These are phyloP conservation scores for Allium cepa DNA, from an alignment of 106 monocot genomes.

Conservation along the genomic window DNA sequence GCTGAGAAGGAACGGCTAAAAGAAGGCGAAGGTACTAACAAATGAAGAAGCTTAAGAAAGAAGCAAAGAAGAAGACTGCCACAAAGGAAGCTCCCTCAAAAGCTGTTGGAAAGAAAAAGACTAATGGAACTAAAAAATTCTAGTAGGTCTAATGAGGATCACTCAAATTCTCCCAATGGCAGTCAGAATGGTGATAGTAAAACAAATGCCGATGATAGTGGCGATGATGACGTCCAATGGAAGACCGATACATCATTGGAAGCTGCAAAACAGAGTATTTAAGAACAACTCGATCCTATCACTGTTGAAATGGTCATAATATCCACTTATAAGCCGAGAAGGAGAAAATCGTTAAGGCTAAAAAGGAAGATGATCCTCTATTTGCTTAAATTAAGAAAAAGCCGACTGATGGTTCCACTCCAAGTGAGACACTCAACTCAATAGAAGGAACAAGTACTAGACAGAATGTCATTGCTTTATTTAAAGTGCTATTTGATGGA, in stretches of 20 bases:
- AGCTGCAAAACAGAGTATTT: slow-evolving; percentile 57
- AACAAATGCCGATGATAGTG: slow-evolving; percentile 11
- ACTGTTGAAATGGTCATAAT: slow-evolving; percentile 85
- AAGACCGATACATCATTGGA: slow-evolving; percentile 64
- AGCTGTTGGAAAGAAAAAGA: slow-evolving; percentile 18
- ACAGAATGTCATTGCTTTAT: slow-evolving; percentile 50
- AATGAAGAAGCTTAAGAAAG: slow-evolving; percentile 74
- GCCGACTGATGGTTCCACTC: slow-evolving; percentile 26
- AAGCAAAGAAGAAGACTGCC: slow-evolving; percentile 17
- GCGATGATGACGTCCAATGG: slow-evolving; percentile 53
- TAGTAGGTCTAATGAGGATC: slow-evolving; percentile 48
- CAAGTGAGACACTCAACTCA: slow-evolving; percentile 22
- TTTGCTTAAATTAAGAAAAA: slow-evolving; percentile 39
- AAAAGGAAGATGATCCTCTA: slow-evolving; percentile 6
- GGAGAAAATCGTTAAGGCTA: slow-evolving; percentile 9
- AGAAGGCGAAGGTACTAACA: slow-evolving; percentile 71
- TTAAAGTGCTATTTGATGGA: slow-evolving; percentile 65
- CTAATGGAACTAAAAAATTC: slow-evolving; percentile 4
- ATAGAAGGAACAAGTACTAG: slow-evolving; percentile 7
- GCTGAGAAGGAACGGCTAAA: slow-evolving; percentile 78
- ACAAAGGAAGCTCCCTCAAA: slow-evolving; percentile 5
- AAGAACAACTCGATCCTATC: slow-evolving; percentile 54
- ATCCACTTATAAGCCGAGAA: slow-evolving; percentile 21
- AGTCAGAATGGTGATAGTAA: slow-evolving; percentile 36
- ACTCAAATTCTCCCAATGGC: slow-evolving; percentile 21